A percentile compares a stretch with the other conserved stretches of the same genome.
Evolutionary conservation across 106 monocot species (phyloP).

Genomic region (Platanthera guangdongensis): DNA sequence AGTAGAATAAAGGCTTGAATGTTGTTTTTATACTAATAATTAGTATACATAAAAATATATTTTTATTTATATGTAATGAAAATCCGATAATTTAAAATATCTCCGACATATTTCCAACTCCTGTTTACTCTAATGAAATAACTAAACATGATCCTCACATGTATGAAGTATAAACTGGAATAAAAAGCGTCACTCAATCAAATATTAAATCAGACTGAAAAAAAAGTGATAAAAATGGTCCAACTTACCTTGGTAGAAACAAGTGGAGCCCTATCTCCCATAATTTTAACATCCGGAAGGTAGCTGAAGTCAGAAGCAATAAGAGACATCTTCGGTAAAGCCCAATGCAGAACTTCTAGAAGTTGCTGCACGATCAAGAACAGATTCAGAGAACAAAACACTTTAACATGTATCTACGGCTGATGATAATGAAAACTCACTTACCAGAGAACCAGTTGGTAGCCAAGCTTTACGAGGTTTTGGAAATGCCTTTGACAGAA

Average conservation of each 20-base stretch:
- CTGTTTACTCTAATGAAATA: background rate
- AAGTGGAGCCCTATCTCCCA: conserved; percentile 90
- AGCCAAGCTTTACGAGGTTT: conserved; percentile 82
- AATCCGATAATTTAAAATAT: too few relatives aligned
- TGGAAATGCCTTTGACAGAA: conserved; percentile 78
- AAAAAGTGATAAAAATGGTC: background rate
- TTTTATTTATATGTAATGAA: too few relatives aligned
- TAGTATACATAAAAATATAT: too few relatives aligned
- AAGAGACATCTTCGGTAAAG: conserved; percentile 92
- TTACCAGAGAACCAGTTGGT: conserved; percentile 95
- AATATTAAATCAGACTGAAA: background rate
- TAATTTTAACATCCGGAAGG: conserved; percentile 80
- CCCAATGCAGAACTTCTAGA: conserved; percentile 76
- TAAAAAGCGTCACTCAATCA: background rate
- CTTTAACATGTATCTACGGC: background rate
- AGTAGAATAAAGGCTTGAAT: too few relatives aligned
- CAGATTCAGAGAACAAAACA: background rate
- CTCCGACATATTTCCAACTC: too few relatives aligned
- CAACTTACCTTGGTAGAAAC: conserved; percentile 82
- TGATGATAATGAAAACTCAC: background rate
- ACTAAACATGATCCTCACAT: background rate
- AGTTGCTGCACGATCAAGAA: conserved; percentile 57
- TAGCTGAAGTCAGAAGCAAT: conserved; percentile 93
- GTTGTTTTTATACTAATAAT: too few relatives aligned
- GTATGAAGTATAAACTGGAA: background rate